Evolutionary conservation across 2,329 filamentous ascomycete species (phyloP), one percentile per base, ranked within the genome.

Genomic region (Phialophora tarda): DNA sequence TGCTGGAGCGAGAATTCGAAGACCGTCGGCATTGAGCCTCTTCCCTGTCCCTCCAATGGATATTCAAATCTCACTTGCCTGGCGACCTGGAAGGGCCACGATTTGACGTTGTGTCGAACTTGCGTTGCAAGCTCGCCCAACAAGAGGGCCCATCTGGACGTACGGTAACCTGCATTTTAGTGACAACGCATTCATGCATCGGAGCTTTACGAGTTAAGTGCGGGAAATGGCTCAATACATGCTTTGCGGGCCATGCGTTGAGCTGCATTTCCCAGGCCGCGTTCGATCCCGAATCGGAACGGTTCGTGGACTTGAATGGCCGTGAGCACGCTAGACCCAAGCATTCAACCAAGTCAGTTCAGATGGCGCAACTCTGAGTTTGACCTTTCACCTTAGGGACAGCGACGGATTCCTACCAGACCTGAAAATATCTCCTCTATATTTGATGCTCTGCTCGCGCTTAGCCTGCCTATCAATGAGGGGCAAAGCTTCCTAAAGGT

Each of bases 131-230:
- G 56, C 32, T 59, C 24, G 56, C 44, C 64, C 64, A 63, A 63
- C 64, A 62, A 48, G 32, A 59, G 30, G n/a, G 24, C 34, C 14
- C 23, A n/a, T 21, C 26, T 28, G 51, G 57, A 32, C 26, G 28
- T n/a, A 23, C 50, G 62, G 62, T 58, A 59, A 62, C 62, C 56
- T 60, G 56, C 58, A 64, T 55, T 41, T 41, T 32, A 23, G 30
- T 64, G 64, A 67, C 64, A 69, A 65, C 64, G 62, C 67, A 69
- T 67, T 58, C 67, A 66, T 66, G 64, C 64, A 62, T 38, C 51
- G 64, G 48, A 59, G 51, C 41, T 62, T 53, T 61, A 64, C 62
- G 62, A 64, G 53, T 34, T 58, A 24, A 64, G 30, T 32, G 54
- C 65, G 65, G 62, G 26, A 51, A 56, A 24, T 61, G 65, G 59